Conservation (phyloP, 441 rosid genomes). For the Croton laevigatus region DNA sequence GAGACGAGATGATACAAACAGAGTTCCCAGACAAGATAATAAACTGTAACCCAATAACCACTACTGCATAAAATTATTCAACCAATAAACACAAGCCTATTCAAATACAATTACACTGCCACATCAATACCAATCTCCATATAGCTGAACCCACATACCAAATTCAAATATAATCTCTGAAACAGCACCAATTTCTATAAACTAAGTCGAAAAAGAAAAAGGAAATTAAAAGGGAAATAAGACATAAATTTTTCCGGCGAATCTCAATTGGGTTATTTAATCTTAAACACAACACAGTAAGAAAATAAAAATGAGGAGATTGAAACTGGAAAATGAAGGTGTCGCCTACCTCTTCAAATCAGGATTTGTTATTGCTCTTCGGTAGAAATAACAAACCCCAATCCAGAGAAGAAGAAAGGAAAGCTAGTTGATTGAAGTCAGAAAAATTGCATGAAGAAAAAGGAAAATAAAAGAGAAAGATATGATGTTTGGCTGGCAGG, state of each 20-base stretch:
- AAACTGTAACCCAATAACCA: too few relatives aligned
- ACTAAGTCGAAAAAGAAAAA: background rate
- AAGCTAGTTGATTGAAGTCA: slow-evolving; percentile 16
- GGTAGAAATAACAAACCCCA: slow-evolving; percentile 33
- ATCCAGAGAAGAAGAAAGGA: slow-evolving; percentile 33
- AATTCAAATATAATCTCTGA: slow-evolving; percentile 15
- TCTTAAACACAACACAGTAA: background rate
- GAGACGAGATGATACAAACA: slow-evolving; percentile 15
- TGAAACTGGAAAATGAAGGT: background rate
- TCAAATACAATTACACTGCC: slow-evolving; percentile 15
- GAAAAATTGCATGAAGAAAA: slow-evolving; percentile 4
- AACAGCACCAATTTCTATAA: slow-evolving; percentile 17
- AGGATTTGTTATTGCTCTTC: slow-evolving; percentile 26
- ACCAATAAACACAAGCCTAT: too few relatives aligned
- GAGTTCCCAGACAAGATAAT: slow-evolving; percentile 6
- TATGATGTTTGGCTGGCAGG: background rate
- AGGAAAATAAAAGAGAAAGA: background rate
- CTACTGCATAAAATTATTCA: slow-evolving; percentile 19
- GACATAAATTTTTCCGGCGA: slow-evolving; percentile 19
- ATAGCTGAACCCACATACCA: slow-evolving; percentile 21
- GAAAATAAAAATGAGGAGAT: background rate
- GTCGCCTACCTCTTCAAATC: slow-evolving; percentile 26
- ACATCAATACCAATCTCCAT: slow-evolving; percentile 23
- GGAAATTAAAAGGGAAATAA: background rate
- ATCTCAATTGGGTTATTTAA: slow-evolving; percentile 16